phyloP scores from a whole-genome alignment of 2,329 filamentous ascomycete species.

The Xylariaceae sp. region DNA sequence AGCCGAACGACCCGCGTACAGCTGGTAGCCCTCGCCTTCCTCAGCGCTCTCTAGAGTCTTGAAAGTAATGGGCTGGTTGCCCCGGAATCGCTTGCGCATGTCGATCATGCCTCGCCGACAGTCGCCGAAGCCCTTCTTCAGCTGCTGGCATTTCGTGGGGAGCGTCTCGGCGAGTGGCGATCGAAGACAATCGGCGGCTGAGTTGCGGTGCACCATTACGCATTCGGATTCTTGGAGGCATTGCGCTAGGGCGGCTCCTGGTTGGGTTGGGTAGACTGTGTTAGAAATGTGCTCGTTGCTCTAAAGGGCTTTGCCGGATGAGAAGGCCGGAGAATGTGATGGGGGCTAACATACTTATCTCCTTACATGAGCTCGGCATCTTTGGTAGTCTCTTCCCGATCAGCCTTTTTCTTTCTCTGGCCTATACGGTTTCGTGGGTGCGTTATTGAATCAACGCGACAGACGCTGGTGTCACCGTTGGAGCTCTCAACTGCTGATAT shows the following conservation, averaged over 20 bases:
- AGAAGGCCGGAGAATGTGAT: not conserved
- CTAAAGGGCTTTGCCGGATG: not conserved
- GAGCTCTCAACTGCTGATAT: too few species aligned
- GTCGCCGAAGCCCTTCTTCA: conserved; percentile 88
- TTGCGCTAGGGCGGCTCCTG: conserved; percentile 86
- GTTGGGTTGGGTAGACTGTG: conserved; percentile 5
- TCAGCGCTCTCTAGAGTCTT: conserved; percentile 59
- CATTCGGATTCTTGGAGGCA: conserved; percentile 97
- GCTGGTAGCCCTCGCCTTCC: conserved; percentile 57
- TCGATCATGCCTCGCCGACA: conserved; percentile 96
- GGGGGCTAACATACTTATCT: conserved; percentile 68
- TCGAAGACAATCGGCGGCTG: conserved; percentile 81
- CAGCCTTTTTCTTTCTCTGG: too few species aligned
- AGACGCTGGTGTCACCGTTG: conserved; percentile 6
- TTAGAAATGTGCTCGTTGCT: not conserved
- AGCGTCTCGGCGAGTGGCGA: conserved; percentile 76
- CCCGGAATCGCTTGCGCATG: conserved; percentile 97
- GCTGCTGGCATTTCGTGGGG: conserved; percentile 83
- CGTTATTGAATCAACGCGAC: too few species aligned
- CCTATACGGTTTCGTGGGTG: too few species aligned
- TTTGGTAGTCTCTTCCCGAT: conserved; percentile 25
- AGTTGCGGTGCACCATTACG: conserved; percentile 86
- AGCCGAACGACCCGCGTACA: conserved; percentile 75
- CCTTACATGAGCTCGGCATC: conserved; percentile 96
- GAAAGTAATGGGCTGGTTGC: conserved; percentile 79